Conservation (phyloP, 164 flowering plant genomes). For the Magnolia sinica region DNA sequence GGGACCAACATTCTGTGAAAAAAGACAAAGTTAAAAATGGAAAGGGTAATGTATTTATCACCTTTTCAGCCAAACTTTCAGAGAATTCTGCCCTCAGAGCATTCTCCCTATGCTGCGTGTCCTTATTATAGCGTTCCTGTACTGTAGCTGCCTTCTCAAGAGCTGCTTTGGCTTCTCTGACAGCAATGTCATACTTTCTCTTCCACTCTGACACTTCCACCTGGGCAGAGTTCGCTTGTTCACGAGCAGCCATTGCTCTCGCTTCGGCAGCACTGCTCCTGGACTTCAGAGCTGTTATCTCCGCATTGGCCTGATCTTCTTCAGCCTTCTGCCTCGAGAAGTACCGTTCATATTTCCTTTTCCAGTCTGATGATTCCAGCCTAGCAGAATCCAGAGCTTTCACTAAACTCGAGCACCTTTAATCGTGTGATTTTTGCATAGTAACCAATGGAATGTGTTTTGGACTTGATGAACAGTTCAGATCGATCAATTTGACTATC, state of each 20-base stretch:
- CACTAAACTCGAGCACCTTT: slow-evolving; percentile 52
- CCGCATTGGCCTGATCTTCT: slow-evolving; percentile 67
- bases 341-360: slow-evolving; percentile 74
- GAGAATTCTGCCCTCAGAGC: slow-evolving; percentile 70
- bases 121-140: slow-evolving; percentile 68
- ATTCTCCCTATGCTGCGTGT: slow-evolving; percentile 77
- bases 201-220: slow-evolving; percentile 96
- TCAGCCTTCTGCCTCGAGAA: slow-evolving; percentile 56
- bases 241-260: slow-evolving; percentile 83
- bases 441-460: too few relatives aligned
- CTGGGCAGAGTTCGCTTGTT: slow-evolving; percentile 79
- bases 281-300: slow-evolving; percentile 66
- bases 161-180: slow-evolving; percentile 84
- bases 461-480: too few relatives aligned
- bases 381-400: slow-evolving; percentile 55
- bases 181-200: slow-evolving; percentile 77
- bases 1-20: neutral
- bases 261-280: slow-evolving; percentile 84
- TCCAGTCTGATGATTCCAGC: slow-evolving; percentile 79
- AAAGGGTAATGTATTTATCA: slow-evolving; percentile 15
- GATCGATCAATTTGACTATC: too few relatives aligned
- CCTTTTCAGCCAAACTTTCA: slow-evolving; percentile 65
- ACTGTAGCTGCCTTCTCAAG: slow-evolving; percentile 84
- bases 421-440: too few relatives aligned
- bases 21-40: neutral